Evolutionary conservation across 1,284 basidiomycete species (phyloP).

Genomic region (Fomitopsis palustris): DNA sequence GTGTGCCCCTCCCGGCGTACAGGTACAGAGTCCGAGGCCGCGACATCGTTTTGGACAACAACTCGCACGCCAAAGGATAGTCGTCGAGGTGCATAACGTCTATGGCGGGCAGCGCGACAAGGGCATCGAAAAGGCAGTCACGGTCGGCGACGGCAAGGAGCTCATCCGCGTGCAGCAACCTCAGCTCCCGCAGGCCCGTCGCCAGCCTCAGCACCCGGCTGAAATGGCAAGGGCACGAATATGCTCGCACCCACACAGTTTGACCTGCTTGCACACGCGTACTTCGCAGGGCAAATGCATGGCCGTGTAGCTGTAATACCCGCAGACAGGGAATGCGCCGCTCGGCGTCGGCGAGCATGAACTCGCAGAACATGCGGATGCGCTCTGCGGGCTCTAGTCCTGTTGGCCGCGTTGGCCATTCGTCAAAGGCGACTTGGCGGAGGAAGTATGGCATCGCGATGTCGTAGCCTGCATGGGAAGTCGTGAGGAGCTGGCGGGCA

Average conservation of each 20-base stretch:
- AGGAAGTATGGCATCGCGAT: conserved; percentile 1
- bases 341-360: neutral
- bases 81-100: neutral
- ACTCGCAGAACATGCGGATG: neutral
- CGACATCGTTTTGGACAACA: neutral
- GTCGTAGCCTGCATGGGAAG: neutral
- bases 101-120: neutral
- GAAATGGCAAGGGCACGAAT: neutral
- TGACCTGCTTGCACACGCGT: too few relatives aligned
- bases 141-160: neutral
- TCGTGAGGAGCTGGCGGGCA: neutral
- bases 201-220: neutral
- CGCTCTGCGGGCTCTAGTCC: neutral
- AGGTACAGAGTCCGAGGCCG: neutral
- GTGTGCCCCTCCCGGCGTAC: neutral
- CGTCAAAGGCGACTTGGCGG: neutral
- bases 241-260: too few relatives aligned
- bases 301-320: neutral
- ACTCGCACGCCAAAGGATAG: neutral
- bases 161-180: neutral
- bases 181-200: neutral
- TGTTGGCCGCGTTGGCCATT: neutral
- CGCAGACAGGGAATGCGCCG: neutral
- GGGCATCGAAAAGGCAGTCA: neutral
- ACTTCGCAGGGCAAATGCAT: neutral